phyloP scores from a whole-genome alignment of 2,329 filamentous ascomycete genomes.

The Cryphonectria parasitica region DNA sequence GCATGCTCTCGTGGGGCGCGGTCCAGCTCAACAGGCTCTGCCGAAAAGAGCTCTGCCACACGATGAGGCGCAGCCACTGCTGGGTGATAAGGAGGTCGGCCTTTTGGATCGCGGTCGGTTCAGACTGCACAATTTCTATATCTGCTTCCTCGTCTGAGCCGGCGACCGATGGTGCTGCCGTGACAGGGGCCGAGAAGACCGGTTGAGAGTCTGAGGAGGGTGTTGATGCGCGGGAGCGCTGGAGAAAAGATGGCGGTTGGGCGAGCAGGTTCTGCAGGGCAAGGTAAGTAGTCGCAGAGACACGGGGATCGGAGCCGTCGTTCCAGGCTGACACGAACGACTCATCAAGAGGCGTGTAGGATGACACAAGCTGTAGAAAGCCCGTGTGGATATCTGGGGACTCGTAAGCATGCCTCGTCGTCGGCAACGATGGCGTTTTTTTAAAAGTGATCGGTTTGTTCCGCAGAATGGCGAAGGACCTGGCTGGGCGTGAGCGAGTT shows the following conservation, averaged over 20 bases:
- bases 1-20: conserved; percentile 62
- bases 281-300: conserved; percentile 41
- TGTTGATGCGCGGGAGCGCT: conserved; percentile 31
- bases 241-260: conserved; percentile 39
- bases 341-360: conserved; percentile 66
- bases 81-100: conserved; percentile 72
- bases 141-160: conserved; percentile 42
- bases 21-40: conserved; percentile 66
- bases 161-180: conserved; percentile 21
- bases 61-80: conserved; percentile 71
- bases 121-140: conserved; percentile 51
- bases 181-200: conserved; percentile 15
- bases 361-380: conserved; percentile 62
- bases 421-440: conserved; percentile 60
- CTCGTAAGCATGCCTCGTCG: conserved; percentile 56
- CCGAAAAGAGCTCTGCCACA: conserved; percentile 73
- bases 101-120: conserved; percentile 65
- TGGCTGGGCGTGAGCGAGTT: conserved; percentile 8
- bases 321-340: conserved; percentile 69
- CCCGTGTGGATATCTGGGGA: conserved; percentile 57
- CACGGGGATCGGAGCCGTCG: conserved; percentile 50
- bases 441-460: conserved; percentile 66
- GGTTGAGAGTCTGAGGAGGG: conserved; percentile 38
- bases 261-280: conserved; percentile 42
- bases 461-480: conserved; percentile 63